phyloP scores from a whole-genome alignment of 306 rosid species.

The Ziziphus jujuba region DNA sequence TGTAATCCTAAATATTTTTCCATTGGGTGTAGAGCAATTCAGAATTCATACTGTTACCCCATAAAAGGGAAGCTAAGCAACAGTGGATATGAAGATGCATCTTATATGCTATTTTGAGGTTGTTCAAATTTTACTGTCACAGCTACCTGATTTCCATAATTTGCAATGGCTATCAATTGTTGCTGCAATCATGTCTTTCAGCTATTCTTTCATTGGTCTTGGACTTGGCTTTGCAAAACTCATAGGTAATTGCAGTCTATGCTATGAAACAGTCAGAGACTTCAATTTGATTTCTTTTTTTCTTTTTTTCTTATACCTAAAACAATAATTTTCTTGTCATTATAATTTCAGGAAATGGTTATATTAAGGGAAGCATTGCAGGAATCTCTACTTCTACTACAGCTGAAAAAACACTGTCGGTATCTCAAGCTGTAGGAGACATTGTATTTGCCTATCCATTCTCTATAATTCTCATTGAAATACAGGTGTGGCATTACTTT shows the following conservation, averaged over 20 bases:
- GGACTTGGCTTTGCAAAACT: constrained; percentile 42
- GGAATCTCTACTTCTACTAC: constrained; percentile 49
- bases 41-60: constrained; percentile 40
- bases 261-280: neutral
- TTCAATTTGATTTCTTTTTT: neutral
- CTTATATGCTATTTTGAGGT: constrained; percentile 59
- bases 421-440: constrained; percentile 71
- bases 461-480: constrained; percentile 60
- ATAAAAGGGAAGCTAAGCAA: constrained; percentile 25
- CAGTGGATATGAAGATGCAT: constrained; percentile 33
- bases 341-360: constrained; percentile 50
- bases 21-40: constrained; percentile 45
- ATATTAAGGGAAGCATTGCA: constrained; percentile 53
- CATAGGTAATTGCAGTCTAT: constrained; percentile 28
- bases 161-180: constrained; percentile 70
- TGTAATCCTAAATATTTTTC: neutral
- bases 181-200: constrained; percentile 77
- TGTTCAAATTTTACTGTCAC: constrained; percentile 65
- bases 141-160: constrained; percentile 69
- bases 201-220: constrained; percentile 68
- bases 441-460: constrained; percentile 76
- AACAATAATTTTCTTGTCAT: neutral
- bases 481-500: constrained; percentile 43
- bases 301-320: too few relatives aligned
- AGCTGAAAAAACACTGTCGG: constrained; percentile 51